Evolutionary conservation across 345 rosid species (phyloP), one percentile per base, ranked within the genome.

Genomic region (Erodium maritimum): DNA sequence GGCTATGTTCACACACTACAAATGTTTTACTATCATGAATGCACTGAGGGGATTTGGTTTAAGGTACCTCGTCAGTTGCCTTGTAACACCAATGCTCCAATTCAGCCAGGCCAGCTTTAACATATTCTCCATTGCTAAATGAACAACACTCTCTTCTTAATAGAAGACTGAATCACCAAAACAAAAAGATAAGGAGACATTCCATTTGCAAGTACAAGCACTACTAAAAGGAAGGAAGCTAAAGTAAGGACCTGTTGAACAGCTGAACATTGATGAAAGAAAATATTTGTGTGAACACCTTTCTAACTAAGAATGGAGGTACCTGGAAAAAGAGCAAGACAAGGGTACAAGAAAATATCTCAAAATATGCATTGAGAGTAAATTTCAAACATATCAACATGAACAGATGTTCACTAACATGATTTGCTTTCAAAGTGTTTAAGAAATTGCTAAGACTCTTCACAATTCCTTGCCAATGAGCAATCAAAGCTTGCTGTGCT

Each of bases 401-500:
- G 9, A 29, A 11, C 37, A 29, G 37, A 29, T 42, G 42, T 22
- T 24, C 34, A 62, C 84, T 75, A 42, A 91, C 97, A 68, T 85
- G 79, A 64, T 91, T 87, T 29, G 71, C 74, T 80, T 75, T 78
- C 78, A 91, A 72, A 29, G 90, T 87, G 62, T 82, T 80, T 52
- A 91, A 76, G 79, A 87, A 83, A 75, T 78, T 91, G 58, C 94
- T 91, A 25, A 91, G 95, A 78, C 96, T 91, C 78, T 80, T 91
- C 52, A 87, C 95, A 63, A 87, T 91, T 66, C 91, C 96, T 79
- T 91, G 96, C 97, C 96, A 91, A 67, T 91, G 96, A 19, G 96
- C 91, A 67, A 91, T 91, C 69, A 91, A 74, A 50, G 94, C 82
- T 72, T 87, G 96, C 65, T 91, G 97, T 16, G 85, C 97, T 22